phyloP scores from a whole-genome alignment of 495 filamentous ascomycete genomes.

The Penicillium desertorum region DNA sequence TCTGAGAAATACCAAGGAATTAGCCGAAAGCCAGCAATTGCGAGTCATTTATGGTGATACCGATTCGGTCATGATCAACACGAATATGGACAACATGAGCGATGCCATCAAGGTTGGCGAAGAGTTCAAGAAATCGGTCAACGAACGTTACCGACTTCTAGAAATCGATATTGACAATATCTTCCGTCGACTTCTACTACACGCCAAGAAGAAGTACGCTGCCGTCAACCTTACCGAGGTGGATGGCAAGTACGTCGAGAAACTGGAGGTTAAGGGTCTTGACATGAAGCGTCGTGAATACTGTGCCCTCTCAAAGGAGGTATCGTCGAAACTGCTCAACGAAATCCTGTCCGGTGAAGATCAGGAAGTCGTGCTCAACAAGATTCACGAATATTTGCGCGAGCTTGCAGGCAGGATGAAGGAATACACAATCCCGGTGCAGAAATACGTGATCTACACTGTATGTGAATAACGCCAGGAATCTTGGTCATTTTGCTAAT shows the following conservation, averaged over 20 bases:
- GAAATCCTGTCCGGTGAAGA: constrained; percentile 94
- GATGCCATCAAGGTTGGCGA: constrained; percentile 87
- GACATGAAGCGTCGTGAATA: constrained; percentile 98
- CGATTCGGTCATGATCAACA: constrained; percentile 99
- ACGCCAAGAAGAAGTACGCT: constrained; percentile 99
- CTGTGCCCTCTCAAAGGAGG: constrained; percentile 90
- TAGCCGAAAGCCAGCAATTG: constrained; percentile 83
- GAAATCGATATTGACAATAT: constrained; percentile 99
- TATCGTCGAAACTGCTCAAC: constrained; percentile 76
- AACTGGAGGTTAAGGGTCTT: constrained; percentile 96
- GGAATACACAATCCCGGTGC: constrained; percentile 63
- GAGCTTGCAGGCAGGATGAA: constrained; percentile 82
- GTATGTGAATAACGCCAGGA: constrained; percentile 34
- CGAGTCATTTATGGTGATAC: constrained; percentile 98
- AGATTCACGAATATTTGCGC: constrained; percentile 88
- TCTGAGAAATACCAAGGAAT: constrained; percentile 87
- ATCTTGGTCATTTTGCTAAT: constrained; percentile 13
- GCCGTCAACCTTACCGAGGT: constrained; percentile 90
- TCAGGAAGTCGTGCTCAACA: constrained; percentile 79
- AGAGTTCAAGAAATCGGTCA: constrained; percentile 77
- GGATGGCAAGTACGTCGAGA: constrained; percentile 87
- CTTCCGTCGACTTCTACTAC: constrained; percentile 87
- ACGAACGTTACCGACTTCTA: constrained; percentile 82
- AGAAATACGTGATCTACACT: constrained; percentile 95
- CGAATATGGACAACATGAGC: constrained; percentile 88